A percentile compares a stretch with the other conserved stretches of the same genome.
These are phyloP conservation scores for Didymella segeticola DNA, from an alignment of 2,329 filamentous ascomycete genomes.

Conservation along the genomic window DNA sequence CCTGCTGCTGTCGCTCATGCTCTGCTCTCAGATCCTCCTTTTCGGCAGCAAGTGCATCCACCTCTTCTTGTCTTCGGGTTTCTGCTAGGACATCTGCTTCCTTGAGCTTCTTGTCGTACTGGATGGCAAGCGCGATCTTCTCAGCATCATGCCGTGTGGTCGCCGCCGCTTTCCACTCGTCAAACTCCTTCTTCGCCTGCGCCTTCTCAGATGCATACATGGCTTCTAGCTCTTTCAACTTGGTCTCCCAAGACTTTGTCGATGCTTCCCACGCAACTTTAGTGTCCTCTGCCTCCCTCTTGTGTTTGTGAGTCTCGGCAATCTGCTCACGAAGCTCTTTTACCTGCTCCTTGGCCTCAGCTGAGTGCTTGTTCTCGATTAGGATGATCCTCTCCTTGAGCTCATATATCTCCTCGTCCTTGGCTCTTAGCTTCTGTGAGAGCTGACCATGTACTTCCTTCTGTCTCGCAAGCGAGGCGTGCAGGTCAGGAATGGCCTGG, in stretches of 20 bases:
- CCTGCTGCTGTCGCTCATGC: constrained; percentile 43
- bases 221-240: constrained; percentile 54
- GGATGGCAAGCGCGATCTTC: constrained; percentile 49
- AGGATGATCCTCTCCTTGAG: constrained; percentile 59
- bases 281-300: constrained; percentile 45
- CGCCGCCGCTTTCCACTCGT: constrained; percentile 52
- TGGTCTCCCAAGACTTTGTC: constrained; percentile 50
- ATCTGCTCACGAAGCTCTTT: constrained; percentile 59
- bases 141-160: constrained; percentile 47
- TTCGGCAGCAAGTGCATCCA: constrained; percentile 43
- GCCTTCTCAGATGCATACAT: constrained; percentile 47
- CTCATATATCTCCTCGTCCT: constrained; percentile 60
- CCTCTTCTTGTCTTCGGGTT: constrained; percentile 54
- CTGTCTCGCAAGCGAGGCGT: constrained; percentile 53
- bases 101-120: constrained; percentile 52
- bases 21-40: constrained; percentile 45
- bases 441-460: constrained; percentile 60
- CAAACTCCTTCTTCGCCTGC: constrained; percentile 47
- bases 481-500: constrained; percentile 48
- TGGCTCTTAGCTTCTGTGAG: constrained; percentile 58
- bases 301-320: constrained; percentile 53
- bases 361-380: constrained; percentile 57
- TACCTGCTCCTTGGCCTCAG: constrained; percentile 61
- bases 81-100: constrained; percentile 58
- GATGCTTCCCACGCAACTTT: constrained; percentile 40